A percentile compares a stretch with the other conserved stretches of the same genome.
These are phyloP conservation scores for Angomonas desouzai DNA, from an alignment of 208 protist species.

Conservation along the genomic window DNA sequence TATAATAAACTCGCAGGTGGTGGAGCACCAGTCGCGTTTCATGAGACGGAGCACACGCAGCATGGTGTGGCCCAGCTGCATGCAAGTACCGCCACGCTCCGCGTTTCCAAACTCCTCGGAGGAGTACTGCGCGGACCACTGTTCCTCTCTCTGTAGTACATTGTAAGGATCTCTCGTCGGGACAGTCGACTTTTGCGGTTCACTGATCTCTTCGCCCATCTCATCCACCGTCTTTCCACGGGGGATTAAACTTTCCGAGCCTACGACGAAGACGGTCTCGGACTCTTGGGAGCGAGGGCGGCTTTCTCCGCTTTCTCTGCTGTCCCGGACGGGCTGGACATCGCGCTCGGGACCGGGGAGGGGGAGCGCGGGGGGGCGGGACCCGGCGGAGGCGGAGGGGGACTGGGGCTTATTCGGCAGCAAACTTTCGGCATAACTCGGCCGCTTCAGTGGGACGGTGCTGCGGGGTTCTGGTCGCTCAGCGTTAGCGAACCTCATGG, in stretches of 20 bases:
- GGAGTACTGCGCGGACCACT: neutral
- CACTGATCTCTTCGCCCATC: neutral
- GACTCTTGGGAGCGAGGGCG: neutral
- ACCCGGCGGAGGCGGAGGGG: neutral
- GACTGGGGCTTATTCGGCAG: neutral
- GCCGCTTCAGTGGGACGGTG: neutral
- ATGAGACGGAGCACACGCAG: constrained; percentile 43
- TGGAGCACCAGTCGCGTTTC: constrained; percentile 36
- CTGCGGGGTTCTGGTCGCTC: neutral
- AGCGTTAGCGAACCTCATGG: too few species aligned
- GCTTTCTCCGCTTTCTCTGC: neutral
- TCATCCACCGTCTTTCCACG: neutral
- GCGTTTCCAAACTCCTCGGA: neutral
- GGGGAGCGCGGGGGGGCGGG: neutral
- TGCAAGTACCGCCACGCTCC: constrained; percentile 21
- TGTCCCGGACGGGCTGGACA: neutral
- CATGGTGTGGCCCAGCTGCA: constrained; percentile 50
- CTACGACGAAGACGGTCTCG: neutral
- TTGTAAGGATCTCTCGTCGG: neutral
- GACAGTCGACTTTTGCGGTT: too few species aligned
- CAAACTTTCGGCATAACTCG: neutral
- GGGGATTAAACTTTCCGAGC: neutral
- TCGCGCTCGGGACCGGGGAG: neutral
- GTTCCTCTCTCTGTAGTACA: neutral
- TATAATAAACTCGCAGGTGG: constrained; percentile 42